phyloP scores from a whole-genome alignment of 2,329 filamentous ascomycete genomes.

The Acarospora socialis region DNA sequence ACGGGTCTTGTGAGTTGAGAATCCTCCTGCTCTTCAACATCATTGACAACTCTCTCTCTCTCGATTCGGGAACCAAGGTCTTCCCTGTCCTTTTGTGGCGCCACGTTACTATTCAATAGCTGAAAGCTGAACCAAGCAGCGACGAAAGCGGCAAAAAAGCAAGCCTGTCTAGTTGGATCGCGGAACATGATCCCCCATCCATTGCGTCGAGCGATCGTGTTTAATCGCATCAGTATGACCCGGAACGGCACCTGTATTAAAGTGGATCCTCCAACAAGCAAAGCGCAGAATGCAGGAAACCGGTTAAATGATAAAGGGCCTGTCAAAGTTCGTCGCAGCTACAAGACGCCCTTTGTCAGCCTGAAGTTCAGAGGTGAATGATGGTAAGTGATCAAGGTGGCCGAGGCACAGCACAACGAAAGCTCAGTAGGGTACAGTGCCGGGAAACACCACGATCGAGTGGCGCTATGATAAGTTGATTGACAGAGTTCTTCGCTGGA shows the following conservation, averaged over 20 bases:
- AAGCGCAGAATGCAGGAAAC: constrained; percentile 39
- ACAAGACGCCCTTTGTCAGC: constrained; percentile 14
- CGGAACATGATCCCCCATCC: background rate
- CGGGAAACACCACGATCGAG: no score
- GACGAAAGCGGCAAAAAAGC: constrained; percentile 31
- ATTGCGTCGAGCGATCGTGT: constrained; percentile 3
- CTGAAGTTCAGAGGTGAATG: no score
- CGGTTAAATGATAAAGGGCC: constrained; percentile 29
- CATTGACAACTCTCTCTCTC: background rate
- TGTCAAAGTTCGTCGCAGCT: constrained; percentile 27
- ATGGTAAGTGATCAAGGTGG: no score
- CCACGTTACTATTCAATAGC: constrained; percentile 29
- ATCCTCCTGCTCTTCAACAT: background rate
- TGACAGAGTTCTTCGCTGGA: no score
- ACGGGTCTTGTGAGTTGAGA: constrained; percentile 2
- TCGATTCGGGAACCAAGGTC: no score
- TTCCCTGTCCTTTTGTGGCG: background rate
- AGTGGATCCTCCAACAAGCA: constrained; percentile 38
- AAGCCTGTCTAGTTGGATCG: constrained; percentile 13
- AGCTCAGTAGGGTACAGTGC: no score
- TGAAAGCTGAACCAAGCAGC: constrained; percentile 36
- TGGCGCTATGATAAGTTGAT: no score
- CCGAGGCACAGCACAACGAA: no score
- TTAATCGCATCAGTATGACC: constrained; percentile 10
- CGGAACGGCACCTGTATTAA: constrained; percentile 26